Percentiles rank a stretch among this genome's conserved stretches.
phyloP scores from a whole-genome alignment of 352 stramenopile genomes.

The Phytophthora lateralis region DNA sequence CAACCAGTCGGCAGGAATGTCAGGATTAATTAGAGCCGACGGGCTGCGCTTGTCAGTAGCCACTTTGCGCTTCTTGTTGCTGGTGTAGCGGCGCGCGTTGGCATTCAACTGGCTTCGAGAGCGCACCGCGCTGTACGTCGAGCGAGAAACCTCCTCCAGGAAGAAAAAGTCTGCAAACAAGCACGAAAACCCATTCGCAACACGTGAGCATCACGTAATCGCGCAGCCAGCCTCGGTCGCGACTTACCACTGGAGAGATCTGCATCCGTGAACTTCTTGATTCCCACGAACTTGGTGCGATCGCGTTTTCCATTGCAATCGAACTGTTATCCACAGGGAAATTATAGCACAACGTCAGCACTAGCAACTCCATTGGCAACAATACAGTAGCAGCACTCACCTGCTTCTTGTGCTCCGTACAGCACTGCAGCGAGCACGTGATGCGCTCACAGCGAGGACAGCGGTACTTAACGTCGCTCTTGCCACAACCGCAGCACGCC shows the following conservation, averaged over 20 bases:
- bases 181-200: not conserved
- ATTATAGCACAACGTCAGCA: slow-evolving; percentile 2
- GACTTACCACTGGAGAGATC: slow-evolving; percentile 73
- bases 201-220: not conserved
- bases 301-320: slow-evolving; percentile 84
- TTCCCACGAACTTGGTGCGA: slow-evolving; percentile 76
- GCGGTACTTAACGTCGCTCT: slow-evolving; percentile 78
- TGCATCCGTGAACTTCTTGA: slow-evolving; percentile 78
- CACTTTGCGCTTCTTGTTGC: slow-evolving; percentile 45
- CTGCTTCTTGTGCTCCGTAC: slow-evolving; percentile 81
- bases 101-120: slow-evolving; percentile 49
- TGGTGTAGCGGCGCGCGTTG: slow-evolving; percentile 34
- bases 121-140: slow-evolving; percentile 50
- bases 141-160: slow-evolving; percentile 70
- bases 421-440: slow-evolving; percentile 84
- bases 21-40: slow-evolving; percentile 48
- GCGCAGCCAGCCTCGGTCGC: not conserved
- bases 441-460: slow-evolving; percentile 85
- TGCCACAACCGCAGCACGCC: slow-evolving; percentile 55
- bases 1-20: slow-evolving; percentile 75
- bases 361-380: not conserved
- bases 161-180: slow-evolving; percentile 71
- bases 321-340: slow-evolving; percentile 40
- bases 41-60: slow-evolving; percentile 8
- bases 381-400: slow-evolving; percentile 25